Evolutionary conservation across 2,329 filamentous ascomycete genomes (phyloP).

Genomic region (Botryotinia convoluta): DNA sequence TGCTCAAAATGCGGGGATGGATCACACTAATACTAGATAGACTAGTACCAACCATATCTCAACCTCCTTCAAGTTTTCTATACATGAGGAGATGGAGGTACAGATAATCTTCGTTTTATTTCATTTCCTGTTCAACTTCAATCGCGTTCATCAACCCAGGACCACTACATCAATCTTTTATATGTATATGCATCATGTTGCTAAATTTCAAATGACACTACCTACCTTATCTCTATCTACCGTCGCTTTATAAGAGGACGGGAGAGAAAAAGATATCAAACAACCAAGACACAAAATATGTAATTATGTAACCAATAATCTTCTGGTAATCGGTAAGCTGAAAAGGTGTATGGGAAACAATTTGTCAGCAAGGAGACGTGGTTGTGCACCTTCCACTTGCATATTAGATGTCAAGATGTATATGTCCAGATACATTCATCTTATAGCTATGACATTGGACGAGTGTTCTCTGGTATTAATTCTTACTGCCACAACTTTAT

Average conservation of each 20-base stretch:
- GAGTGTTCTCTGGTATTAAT: not conserved
- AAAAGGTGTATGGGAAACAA: not conserved
- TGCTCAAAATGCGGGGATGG: not conserved
- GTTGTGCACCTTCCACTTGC: not conserved
- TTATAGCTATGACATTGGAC: not conserved
- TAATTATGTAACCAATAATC: not conserved
- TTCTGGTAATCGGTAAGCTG: not conserved
- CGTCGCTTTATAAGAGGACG: not conserved
- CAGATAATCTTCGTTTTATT: not conserved
- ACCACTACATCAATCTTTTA: not conserved
- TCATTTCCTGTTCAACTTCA: not conserved
- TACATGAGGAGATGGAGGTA: not conserved
- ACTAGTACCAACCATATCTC: not conserved
- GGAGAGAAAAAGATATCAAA: not conserved
- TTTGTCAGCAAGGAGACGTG: not conserved
- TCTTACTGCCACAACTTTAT: not conserved
- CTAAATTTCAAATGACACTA: not conserved
- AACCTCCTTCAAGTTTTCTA: not conserved
- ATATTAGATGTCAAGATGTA: not conserved
- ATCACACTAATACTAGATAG: not conserved
- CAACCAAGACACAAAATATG: not conserved
- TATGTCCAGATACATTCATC: not conserved
- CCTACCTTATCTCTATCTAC: not conserved
- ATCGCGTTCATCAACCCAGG: not conserved
- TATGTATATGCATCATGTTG: not conserved